Conservation (phyloP, 2,329 filamentous ascomycete species). For the Fusarium tricinctum region DNA sequence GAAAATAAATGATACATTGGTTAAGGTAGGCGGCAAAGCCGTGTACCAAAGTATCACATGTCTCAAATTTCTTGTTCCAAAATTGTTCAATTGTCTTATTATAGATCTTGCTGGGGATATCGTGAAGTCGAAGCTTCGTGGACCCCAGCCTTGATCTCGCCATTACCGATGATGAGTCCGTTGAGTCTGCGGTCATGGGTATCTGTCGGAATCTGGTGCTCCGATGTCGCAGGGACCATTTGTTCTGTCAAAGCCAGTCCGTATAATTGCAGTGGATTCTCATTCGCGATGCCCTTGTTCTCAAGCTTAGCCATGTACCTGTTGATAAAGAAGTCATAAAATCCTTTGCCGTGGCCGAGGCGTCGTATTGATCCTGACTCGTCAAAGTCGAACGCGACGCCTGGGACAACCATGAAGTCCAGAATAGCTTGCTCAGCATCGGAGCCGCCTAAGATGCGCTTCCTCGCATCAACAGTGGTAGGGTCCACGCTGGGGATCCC, state of each 20-base stretch:
- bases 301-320: conserved; percentile 71
- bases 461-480: conserved; percentile 73
- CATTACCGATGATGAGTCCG: conserved; percentile 80
- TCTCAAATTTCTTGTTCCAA: background rate
- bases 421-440: conserved; percentile 68
- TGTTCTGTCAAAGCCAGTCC: conserved; percentile 91
- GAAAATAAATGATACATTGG: too few relatives aligned
- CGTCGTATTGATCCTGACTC: conserved; percentile 72
- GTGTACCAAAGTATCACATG: conserved; percentile 7
- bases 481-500: conserved; percentile 89
- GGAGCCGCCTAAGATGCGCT: conserved; percentile 79
- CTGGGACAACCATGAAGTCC: conserved; percentile 91
- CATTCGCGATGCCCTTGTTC: conserved; percentile 52
- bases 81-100: conserved; percentile 3
- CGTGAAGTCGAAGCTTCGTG: conserved; percentile 58
- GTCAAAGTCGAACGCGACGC: conserved; percentile 87
- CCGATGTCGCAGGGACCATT: conserved; percentile 71
- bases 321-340: conserved; percentile 94
- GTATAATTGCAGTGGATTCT: conserved; percentile 67
- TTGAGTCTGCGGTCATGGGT: conserved; percentile 84
- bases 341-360: conserved; percentile 94
- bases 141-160: conserved; percentile 63
- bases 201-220: conserved; percentile 78
- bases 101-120: conserved; percentile 31
- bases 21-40: background rate